A percentile compares a stretch with the other conserved stretches of the same genome.
Evolutionary conservation across 768 basidiomycete species (phyloP).

Genomic region (Galerina sulciceps): DNA sequence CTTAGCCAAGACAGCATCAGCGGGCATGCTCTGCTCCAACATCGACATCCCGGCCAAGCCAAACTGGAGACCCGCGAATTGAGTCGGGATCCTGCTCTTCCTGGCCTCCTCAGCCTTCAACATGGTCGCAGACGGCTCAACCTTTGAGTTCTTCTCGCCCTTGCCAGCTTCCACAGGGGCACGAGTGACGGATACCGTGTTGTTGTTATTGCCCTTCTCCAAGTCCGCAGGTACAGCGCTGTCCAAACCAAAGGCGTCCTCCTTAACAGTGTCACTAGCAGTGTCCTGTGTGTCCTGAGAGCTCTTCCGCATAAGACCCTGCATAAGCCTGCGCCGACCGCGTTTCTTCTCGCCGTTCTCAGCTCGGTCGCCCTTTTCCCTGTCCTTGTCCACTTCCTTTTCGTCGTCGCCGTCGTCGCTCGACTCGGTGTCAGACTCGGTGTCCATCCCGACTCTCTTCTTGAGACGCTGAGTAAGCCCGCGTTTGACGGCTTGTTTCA

Average conservation of each 20-base stretch:
- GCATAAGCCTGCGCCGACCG: conserved; percentile 17
- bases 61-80: conserved; percentile 43
- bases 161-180: not conserved
- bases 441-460: conserved; percentile 74
- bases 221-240: not conserved
- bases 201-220: not conserved
- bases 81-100: conserved; percentile 32
- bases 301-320: conserved; percentile 21
- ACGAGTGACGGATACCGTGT: not conserved
- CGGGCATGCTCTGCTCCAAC: conserved; percentile 85
- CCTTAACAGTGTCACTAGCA: conserved; percentile 7
- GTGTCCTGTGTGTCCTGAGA: conserved; percentile 17
- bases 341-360: conserved; percentile 20
- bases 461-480: conserved; percentile 80
- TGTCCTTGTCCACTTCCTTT: conserved; percentile 18
- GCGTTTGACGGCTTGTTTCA: conserved; percentile 83
- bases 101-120: conserved; percentile 22
- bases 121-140: conserved; percentile 1
- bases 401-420: conserved; percentile 34
- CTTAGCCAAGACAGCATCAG: conserved; percentile 82
- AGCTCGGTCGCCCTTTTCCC: conserved; percentile 25
- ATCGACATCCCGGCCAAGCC: conserved; percentile 47
- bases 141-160: not conserved
- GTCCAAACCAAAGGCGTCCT: not conserved
- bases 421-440: conserved; percentile 50